Percentiles rank a stretch among this genome's conserved stretches.
phyloP scores from a whole-genome alignment of 495 filamentous ascomycete genomes.

The Geopyxis carbonaria region DNA sequence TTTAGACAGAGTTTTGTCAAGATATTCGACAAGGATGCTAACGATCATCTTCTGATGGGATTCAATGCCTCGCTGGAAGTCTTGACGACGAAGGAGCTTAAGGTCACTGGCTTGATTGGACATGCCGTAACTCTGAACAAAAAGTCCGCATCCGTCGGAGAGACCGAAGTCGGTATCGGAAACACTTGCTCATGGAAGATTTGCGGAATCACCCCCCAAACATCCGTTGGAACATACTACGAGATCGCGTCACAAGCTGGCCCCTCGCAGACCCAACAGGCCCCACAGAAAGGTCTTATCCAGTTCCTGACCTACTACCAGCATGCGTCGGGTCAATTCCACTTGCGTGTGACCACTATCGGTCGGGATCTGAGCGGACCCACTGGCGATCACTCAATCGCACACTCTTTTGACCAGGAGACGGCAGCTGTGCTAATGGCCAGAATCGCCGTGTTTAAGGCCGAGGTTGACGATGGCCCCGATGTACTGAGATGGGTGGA shows the following conservation, averaged over 20 bases:
- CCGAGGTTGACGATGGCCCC: conserved; percentile 96
- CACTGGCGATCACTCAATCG: conserved; percentile 89
- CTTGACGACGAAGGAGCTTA: conserved; percentile 92
- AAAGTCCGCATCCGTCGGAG: conserved; percentile 90
- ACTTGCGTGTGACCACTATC: conserved; percentile 87
- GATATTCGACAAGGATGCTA: conserved; percentile 89
- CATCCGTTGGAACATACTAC: conserved; percentile 93
- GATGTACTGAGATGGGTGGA: conserved; percentile 98
- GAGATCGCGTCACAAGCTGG: conserved; percentile 93
- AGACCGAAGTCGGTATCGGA: conserved; percentile 96
- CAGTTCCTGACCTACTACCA: conserved; percentile 99
- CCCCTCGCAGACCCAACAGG: conserved; percentile 67
- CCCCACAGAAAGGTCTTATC: conserved; percentile 85
- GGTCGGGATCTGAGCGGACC: conserved; percentile 83
- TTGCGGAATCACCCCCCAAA: conserved; percentile 87
- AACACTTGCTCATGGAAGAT: conserved; percentile 99
- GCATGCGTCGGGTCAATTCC: conserved; percentile 88
- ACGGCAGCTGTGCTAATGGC: conserved; percentile 97
- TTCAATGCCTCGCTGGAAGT: conserved; percentile 97
- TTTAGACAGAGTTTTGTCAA: conserved; percentile 98
- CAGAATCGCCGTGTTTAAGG: conserved; percentile 95
- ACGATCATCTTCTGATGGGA: conserved; percentile 91
- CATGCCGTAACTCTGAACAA: conserved; percentile 95
- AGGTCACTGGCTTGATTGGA: conserved; percentile 95
- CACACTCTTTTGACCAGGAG: conserved; percentile 97